Evolutionary conservation across 352 stramenopile genomes (phyloP), one percentile per base, ranked within the genome.

Genomic region (Aphanomyces euteiches): DNA sequence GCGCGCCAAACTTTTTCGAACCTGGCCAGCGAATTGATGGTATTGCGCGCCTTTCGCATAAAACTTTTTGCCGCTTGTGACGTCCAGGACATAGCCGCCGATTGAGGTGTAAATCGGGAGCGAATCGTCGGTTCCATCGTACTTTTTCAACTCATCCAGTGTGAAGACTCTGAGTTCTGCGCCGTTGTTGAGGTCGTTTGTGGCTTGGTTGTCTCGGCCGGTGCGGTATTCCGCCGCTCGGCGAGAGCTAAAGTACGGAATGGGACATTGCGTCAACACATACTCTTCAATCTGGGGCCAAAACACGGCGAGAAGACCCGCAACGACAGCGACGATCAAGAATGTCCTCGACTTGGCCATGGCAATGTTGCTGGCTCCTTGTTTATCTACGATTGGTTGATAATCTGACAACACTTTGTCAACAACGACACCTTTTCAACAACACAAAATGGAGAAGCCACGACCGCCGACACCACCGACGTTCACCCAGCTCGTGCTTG

Each of bases 261-360:
- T 39, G 21, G 85, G 85, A 34, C 85, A 93, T 57, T 75, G 74
- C 57, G 80, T 63, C 36, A 76, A 59, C 59, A 93, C 75, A 57
- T 88, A 75, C 57, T 90, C 78, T 78, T 93, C 85, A 72, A 92
- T 82, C 60, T 81, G 75, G 38, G 85, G 85, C 85, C 85, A 93
- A 38, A 75, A 77, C 50, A 92, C 69, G 53, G 81, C 83, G 34
- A 92, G 56, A 19, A 87, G n/a, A 15, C 64, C 64, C 10, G 61
- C 48, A 19, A 70, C 4, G 15, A 70, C 45, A 17, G 64, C 64
- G 10, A 70, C 34, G 17, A 12, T 28, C 7, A 70, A 50, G 43
- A 70, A 50, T 10, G 12, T 19, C 12, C 45, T 43, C 34, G 64
- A 64, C 17, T 63, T 63, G 4, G 64, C 64, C 64, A 70, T 69